Base-by-base conservation (phyloP, 768 basidiomycete species). In the Phylloporus scabripes region DNA sequence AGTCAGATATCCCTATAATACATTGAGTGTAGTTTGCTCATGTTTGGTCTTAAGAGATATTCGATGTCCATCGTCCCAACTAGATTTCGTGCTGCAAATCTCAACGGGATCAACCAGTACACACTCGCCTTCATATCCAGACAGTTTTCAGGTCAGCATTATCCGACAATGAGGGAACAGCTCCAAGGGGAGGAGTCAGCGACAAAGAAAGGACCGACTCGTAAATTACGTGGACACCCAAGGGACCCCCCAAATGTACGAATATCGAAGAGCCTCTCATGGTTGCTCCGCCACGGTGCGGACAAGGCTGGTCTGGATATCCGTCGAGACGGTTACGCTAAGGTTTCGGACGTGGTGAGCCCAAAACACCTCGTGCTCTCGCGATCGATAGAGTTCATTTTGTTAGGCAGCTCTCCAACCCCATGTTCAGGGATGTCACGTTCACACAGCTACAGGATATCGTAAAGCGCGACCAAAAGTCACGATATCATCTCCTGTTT, bases 241-340 rank as follows among this genome's bases (percentile, higher is more conserved):
- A 73, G 66, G 42, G 90, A 94, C 57, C 71, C 80, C 4, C 81
- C 79, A 0, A 81, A 86, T 42, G 78, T 87, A 6, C 76, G 81
- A 10, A 58, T 88, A 12, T 92, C 89, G 12, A 97, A 96, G 67
- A 88, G 89, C 0, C 70, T 98, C 8, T 86, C 92, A 0, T 97
- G 87, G 78, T 72, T 98, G 21, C 78, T 98, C n/a, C 79, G 94
- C 4, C 95, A 98, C 64, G 91, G 87, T 0, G 92, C 93, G 17
- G 73, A 80, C 54, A 80, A 79, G 32, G 84, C 94, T 52, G 80
- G 83, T 1, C 62, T 97, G 5, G 59, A 70, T 4, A 85, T 97
- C 72, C 80, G 94, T 7, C 60, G 74, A 26, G 95, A 97, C 60
- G 95, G 95, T 14, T 97, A 84, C 61, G 82, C 92, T 3, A 77